Percentiles rank a stretch among this genome's conserved stretches.
phyloP scores from a whole-genome alignment of 495 filamentous ascomycete genomes.

The Pseudevernia furfuracea region DNA sequence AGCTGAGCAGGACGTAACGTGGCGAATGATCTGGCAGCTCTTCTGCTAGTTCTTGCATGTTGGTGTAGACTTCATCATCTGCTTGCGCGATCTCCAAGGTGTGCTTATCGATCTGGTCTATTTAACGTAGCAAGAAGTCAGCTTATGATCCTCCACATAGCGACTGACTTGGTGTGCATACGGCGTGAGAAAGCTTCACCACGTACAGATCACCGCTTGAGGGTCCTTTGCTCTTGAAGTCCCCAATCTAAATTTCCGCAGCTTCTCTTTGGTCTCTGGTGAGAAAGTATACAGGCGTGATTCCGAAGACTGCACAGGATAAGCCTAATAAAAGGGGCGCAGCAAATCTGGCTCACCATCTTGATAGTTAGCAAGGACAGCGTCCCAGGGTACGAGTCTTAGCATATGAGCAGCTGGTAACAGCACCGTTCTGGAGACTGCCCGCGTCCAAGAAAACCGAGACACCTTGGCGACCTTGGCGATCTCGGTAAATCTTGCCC shows the following conservation, averaged over 20 bases:
- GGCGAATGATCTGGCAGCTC: slow-evolving; percentile 91
- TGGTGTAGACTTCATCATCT: slow-evolving; percentile 69
- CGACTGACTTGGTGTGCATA: slow-evolving; percentile 9
- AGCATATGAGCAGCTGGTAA: background rate
- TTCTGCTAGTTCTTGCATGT: slow-evolving; percentile 69
- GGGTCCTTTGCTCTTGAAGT: slow-evolving; percentile 82
- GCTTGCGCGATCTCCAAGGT: slow-evolving; percentile 75
- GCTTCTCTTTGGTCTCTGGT: slow-evolving; percentile 70
- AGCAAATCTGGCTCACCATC: background rate
- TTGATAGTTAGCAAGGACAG: background rate
- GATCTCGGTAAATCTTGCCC: background rate
- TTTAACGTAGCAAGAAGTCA: slow-evolving; percentile 24
- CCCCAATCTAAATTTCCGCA: slow-evolving; percentile 85
- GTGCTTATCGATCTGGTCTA: slow-evolving; percentile 78
- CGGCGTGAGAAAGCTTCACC: slow-evolving; percentile 15
- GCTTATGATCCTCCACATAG: background rate
- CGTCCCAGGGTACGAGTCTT: background rate
- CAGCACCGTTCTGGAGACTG: background rate
- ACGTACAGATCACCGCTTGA: slow-evolving; percentile 90
- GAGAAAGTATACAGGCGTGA: slow-evolving; percentile 90
- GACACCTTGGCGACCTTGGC: slow-evolving; percentile 1
- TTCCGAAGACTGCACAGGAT: slow-evolving; percentile 50
- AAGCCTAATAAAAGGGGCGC: background rate
- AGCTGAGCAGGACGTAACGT: slow-evolving; percentile 80
- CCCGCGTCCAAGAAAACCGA: background rate